These are phyloP conservation scores for Alternaria panax DNA, from an alignment of 2,329 filamentous ascomycete genomes.

Conservation along the genomic window DNA sequence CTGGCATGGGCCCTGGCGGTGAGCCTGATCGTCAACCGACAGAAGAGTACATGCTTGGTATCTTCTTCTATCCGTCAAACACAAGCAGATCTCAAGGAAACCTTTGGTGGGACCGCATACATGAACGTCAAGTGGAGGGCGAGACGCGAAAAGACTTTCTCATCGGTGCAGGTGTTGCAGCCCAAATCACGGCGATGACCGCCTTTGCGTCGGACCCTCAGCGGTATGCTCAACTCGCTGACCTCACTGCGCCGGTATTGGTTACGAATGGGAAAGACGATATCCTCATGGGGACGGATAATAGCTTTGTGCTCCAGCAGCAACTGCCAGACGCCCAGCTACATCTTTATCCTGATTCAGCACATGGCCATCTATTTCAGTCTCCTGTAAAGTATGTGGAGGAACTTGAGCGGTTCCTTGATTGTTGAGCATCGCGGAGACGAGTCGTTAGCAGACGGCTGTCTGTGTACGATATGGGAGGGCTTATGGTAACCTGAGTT, in stretches of 20 bases:
- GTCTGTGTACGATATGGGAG: too few relatives aligned
- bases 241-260: not conserved
- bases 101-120: not conserved
- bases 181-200: not conserved
- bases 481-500: too few relatives aligned
- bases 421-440: not conserved
- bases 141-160: not conserved
- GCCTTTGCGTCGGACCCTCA: not conserved
- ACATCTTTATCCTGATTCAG: not conserved
- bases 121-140: not conserved
- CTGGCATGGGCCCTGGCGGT: too few relatives aligned
- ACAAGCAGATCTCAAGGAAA: not conserved
- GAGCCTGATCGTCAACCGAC: not conserved
- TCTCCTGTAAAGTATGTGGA: not conserved
- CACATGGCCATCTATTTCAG: not conserved
- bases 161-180: not conserved
- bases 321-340: not conserved
- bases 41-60: not conserved
- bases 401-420: not conserved
- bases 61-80: not conserved
- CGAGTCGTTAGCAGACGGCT: too few relatives aligned
- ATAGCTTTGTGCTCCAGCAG: not conserved
- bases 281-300: not conserved
- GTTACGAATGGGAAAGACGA: not conserved
- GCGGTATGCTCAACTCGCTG: not conserved